Conservation (phyloP, 306 rosid species). For the Malus sylvestris region DNA sequence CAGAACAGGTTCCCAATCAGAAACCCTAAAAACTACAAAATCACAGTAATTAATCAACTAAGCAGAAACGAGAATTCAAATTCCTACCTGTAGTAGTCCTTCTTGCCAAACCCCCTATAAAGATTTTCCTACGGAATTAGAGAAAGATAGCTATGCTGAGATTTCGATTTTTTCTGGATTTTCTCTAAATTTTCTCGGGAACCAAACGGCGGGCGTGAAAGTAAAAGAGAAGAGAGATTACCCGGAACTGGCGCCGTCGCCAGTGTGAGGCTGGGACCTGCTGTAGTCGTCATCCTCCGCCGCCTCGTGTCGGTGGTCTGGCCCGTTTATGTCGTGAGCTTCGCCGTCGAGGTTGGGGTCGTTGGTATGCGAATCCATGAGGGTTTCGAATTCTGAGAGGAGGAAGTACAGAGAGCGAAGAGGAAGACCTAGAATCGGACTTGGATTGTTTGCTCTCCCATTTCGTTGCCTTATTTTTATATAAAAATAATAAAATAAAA, state of each 20-base stretch:
- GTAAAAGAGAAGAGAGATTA: slow-evolving; percentile 9
- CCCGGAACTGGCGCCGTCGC: slow-evolving; percentile 99
- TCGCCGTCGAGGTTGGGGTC: slow-evolving; percentile 43
- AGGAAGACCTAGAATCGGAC: background rate
- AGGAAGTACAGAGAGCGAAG: background rate
- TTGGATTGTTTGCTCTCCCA: too few species aligned
- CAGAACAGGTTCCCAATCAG: slow-evolving; percentile 8
- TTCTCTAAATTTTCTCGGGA: background rate
- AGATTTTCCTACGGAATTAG: slow-evolving; percentile 85
- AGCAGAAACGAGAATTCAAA: slow-evolving; percentile 8
- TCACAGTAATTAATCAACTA: background rate
- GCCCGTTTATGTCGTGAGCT: slow-evolving; percentile 37
- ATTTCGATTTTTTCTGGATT: background rate
- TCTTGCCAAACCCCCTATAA: slow-evolving; percentile 95
- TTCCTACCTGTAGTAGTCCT: slow-evolving; percentile 84
- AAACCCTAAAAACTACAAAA: background rate
- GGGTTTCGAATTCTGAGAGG: background rate
- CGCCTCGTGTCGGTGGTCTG: slow-evolving; percentile 52
- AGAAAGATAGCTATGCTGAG: slow-evolving; percentile 8
- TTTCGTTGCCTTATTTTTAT: too few species aligned
- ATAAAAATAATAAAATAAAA: too few species aligned
- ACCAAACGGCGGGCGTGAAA: background rate
- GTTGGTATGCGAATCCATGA: slow-evolving; percentile 61
- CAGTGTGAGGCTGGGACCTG: slow-evolving; percentile 66
- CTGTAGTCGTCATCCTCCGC: slow-evolving; percentile 32